phyloP scores from a whole-genome alignment of 2,329 filamentous ascomycete species.

The Moelleriella libera region DNA sequence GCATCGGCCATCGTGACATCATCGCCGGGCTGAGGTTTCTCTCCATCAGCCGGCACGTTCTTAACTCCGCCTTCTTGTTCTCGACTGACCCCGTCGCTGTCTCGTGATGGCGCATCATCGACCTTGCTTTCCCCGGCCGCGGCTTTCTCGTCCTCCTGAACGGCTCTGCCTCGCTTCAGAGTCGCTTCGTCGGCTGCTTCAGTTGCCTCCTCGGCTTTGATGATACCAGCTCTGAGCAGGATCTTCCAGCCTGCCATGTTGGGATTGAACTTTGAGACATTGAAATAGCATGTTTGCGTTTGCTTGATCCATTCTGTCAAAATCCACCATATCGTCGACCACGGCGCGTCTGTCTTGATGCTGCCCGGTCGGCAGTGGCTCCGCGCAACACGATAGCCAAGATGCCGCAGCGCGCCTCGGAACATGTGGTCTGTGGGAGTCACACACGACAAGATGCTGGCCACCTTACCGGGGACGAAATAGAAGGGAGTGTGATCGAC shows the following conservation, averaged over 20 bases:
- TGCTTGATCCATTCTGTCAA: constrained; percentile 87
- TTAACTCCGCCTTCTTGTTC: neutral
- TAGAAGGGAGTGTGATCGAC: constrained; percentile 75
- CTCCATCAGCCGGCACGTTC: constrained; percentile 19
- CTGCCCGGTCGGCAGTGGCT: constrained; percentile 84
- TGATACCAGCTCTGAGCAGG: constrained; percentile 28
- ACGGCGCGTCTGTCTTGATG: constrained; percentile 88
- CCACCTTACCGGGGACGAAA: constrained; percentile 60
- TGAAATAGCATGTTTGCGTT: constrained; percentile 66
- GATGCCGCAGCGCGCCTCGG: constrained; percentile 63
- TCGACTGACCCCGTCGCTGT: neutral
- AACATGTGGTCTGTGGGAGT: constrained; percentile 70
- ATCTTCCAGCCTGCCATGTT: constrained; percentile 61
- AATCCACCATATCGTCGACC: constrained; percentile 79
- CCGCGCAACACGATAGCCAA: constrained; percentile 72
- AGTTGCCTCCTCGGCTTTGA: constrained; percentile 13
- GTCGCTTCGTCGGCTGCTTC: neutral
- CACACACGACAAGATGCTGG: constrained; percentile 63
- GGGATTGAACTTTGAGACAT: constrained; percentile 53
- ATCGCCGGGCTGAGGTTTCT: constrained; percentile 3
- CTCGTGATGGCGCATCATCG: neutral
- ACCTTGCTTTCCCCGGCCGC: neutral
- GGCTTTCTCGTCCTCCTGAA: neutral
- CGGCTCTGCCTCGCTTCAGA: too few relatives aligned
- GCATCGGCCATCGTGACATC: neutral